These are phyloP conservation scores for Abrus precatorius DNA, from an alignment of 306 rosid species.

Conservation along the genomic window DNA sequence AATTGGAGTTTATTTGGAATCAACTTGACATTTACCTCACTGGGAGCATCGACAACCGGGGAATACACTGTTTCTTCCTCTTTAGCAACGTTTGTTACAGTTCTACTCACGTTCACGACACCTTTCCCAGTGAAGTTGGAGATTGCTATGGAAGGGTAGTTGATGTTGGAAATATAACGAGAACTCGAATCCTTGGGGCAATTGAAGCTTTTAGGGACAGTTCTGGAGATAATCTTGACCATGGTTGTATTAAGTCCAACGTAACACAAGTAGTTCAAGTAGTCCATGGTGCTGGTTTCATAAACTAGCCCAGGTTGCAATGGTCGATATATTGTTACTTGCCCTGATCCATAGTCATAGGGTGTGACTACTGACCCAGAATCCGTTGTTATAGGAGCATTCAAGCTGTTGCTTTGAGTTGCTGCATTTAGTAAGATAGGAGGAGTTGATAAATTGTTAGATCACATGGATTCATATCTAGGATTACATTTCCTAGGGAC, in stretches of 20 bases:
- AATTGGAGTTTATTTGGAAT: conserved; percentile 69
- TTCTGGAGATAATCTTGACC: conserved; percentile 58
- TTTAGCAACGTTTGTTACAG: conserved; percentile 76
- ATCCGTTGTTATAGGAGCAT: conserved; percentile 63
- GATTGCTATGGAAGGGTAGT: conserved; percentile 87
- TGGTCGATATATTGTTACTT: conserved; percentile 60
- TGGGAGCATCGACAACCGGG: conserved; percentile 60
- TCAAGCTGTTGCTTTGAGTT: conserved; percentile 64
- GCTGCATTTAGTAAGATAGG: conserved; percentile 58
- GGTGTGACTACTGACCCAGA: conserved; percentile 67
- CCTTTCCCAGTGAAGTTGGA: conserved; percentile 56
- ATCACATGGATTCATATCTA: too few species aligned
- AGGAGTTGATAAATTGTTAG: conserved; percentile 11
- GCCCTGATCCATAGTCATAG: conserved; percentile 87
- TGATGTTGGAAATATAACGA: conserved; percentile 69
- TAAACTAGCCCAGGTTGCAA: conserved; percentile 83
- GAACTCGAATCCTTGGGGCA: conserved; percentile 67
- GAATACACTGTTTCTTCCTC: conserved; percentile 60
- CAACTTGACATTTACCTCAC: conserved; percentile 61
- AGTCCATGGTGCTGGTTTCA: conserved; percentile 70
- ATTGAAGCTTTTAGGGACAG: conserved; percentile 56
- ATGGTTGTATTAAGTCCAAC: conserved; percentile 51
- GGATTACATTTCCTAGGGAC: neutral
- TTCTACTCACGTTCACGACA: conserved; percentile 61
- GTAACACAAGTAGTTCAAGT: conserved; percentile 78